Percentiles rank a stretch among this genome's conserved stretches.
Conservation (phyloP, 352 stramenopile species). For the Globisporangium rhizosaccharum region DNA sequence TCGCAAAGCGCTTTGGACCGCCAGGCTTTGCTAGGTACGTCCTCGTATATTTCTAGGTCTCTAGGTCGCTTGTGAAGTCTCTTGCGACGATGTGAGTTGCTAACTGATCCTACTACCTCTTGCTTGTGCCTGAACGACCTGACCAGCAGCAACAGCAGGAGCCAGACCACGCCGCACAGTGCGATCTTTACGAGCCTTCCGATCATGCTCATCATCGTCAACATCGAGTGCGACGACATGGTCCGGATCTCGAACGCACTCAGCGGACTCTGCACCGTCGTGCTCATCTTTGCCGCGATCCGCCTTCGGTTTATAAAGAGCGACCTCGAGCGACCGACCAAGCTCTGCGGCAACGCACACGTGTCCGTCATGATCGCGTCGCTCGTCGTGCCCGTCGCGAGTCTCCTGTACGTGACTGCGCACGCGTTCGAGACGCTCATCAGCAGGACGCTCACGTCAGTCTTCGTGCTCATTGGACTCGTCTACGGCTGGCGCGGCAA, state of each 20-base stretch:
- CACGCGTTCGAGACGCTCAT: conserved; percentile 39
- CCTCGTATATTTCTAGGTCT: background rate
- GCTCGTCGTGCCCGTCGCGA: conserved; percentile 28
- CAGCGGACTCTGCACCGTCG: conserved; percentile 33
- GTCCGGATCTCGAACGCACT: conserved; percentile 49
- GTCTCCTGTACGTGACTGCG: conserved; percentile 28
- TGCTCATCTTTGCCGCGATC: conserved; percentile 34
- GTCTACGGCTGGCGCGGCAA: conserved; percentile 46
- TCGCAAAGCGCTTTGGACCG: conserved; percentile 39
- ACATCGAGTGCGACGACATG: conserved; percentile 45
- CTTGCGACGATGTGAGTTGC: background rate
- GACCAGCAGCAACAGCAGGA: conserved; percentile 15
- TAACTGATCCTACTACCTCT: background rate
- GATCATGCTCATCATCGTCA: conserved; percentile 53
- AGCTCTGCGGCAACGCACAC: conserved; percentile 35
- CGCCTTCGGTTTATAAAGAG: conserved; percentile 31
- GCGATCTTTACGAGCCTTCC: conserved; percentile 53
- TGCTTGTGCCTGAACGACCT: background rate
- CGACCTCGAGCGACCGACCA: conserved; percentile 29
- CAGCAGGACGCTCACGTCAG: conserved; percentile 26
- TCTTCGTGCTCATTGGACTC: conserved; percentile 48
- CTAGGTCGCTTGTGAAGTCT: background rate
- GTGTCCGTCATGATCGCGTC: conserved; percentile 23
- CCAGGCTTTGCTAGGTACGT: conserved; percentile 37
- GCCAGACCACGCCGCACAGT: conserved; percentile 21